A percentile compares a stretch with the other conserved stretches of the same genome.
Conservation (phyloP, 352 stramenopile genomes). For the Pythium aquatile region DNA sequence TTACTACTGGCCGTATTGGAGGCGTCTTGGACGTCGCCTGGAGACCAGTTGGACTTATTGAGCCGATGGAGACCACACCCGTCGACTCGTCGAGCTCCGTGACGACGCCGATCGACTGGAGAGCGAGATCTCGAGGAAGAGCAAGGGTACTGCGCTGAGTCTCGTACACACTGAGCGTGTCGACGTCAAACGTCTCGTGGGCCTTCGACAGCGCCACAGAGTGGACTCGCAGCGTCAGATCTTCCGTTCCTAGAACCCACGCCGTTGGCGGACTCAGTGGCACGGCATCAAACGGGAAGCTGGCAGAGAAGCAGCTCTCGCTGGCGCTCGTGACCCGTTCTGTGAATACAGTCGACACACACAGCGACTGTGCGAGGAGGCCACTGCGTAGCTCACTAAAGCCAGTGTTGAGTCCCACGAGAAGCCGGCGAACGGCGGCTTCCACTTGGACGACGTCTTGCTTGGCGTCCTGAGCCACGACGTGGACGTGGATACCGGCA, state of each 20-base stretch:
- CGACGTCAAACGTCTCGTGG: background rate
- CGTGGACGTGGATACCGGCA: slow-evolving; percentile 14
- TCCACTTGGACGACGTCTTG: background rate
- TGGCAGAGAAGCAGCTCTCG: slow-evolving; percentile 14
- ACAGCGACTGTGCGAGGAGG: slow-evolving; percentile 18
- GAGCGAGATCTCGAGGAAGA: background rate
- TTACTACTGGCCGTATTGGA: background rate
- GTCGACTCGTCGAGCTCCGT: background rate
- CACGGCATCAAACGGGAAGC: slow-evolving; percentile 5
- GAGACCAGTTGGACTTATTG: background rate
- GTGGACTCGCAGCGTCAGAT: background rate
- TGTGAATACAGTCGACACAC: slow-evolving; percentile 17
- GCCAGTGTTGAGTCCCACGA: background rate
- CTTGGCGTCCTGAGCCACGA: background rate
- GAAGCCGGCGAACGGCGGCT: background rate
- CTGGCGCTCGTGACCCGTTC: background rate
- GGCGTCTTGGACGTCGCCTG: background rate
- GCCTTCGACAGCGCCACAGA: background rate
- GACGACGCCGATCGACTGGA: background rate
- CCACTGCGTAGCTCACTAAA: background rate
- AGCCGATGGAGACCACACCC: background rate
- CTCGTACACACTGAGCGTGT: background rate
- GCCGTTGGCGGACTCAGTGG: background rate
- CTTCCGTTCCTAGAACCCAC: background rate
- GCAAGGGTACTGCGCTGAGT: background rate